Evolutionary conservation across 2,329 filamentous ascomycete genomes (phyloP).

Genomic region (Claviceps maximensis): DNA sequence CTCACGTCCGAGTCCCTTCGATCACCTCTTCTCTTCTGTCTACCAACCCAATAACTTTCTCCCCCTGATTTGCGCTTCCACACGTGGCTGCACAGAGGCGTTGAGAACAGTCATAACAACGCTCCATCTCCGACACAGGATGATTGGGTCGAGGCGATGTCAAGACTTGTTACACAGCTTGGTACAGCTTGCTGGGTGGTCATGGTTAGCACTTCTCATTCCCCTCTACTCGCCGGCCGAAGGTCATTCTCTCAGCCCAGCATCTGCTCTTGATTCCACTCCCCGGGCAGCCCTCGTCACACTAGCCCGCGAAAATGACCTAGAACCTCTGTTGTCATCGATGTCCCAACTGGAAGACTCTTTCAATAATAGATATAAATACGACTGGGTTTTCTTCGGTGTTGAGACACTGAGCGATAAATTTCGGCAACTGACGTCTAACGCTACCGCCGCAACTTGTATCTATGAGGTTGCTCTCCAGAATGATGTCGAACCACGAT

Average conservation of each 20-base stretch:
- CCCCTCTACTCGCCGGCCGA: conserved; percentile 5
- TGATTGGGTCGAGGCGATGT: conserved; percentile 3
- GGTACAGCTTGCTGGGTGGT: conserved; percentile 3
- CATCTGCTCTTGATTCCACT: conserved; percentile 10
- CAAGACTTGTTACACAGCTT: conserved; percentile 1
- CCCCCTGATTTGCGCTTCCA: not conserved
- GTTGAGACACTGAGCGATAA: conserved; percentile 63
- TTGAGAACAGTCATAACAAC: not conserved
- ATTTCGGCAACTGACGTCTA: conserved; percentile 57
- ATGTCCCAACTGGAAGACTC: conserved; percentile 41
- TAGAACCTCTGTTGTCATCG: conserved; percentile 18
- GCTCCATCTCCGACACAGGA: conserved; percentile 6
- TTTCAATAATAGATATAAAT: conserved; percentile 73
- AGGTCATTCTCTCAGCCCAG: conserved; percentile 8
- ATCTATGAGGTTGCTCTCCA: conserved; percentile 60
- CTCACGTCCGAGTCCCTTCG: not conserved
- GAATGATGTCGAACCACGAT: conserved; percentile 52
- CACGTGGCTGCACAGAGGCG: not conserved
- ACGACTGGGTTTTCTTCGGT: conserved; percentile 85
- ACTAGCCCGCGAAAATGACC: conserved; percentile 18
- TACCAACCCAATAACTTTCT: not conserved
- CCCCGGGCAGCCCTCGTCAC: conserved; percentile 21
- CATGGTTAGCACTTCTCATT: conserved; percentile 4
- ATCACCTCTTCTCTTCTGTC: not conserved
- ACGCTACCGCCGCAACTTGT: conserved; percentile 57